Conservation (phyloP, 495 filamentous ascomycete genomes). For the Penicillium diatomitis region DNA sequence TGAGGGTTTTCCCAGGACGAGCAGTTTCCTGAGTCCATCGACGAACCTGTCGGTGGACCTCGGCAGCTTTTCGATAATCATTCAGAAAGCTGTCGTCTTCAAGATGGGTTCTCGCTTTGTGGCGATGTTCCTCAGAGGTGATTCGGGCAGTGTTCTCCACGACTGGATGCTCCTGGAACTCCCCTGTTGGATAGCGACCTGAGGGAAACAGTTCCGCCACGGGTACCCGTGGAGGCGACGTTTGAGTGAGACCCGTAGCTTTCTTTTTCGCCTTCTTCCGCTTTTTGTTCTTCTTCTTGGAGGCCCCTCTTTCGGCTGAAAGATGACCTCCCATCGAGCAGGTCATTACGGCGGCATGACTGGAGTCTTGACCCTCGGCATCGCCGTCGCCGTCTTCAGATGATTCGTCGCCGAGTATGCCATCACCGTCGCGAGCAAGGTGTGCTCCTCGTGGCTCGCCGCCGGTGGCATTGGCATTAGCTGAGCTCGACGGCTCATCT, state of each 20-base stretch:
- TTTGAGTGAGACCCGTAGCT: conserved; percentile 31
- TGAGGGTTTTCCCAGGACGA: conserved; percentile 73
- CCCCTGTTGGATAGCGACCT: conserved; percentile 43
- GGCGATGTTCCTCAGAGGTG: conserved; percentile 49
- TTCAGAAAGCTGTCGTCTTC: conserved; percentile 48
- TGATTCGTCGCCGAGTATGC: conserved; percentile 17
- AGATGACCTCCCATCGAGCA: conserved; percentile 11
- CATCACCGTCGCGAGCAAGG: conserved; percentile 33
- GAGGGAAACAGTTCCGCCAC: conserved; percentile 42
- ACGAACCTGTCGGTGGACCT: conserved; percentile 75
- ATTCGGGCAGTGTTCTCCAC: conserved; percentile 46
- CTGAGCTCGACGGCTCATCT: conserved; percentile 18
- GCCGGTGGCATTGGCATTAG: conserved; percentile 34
- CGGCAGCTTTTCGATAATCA: conserved; percentile 53
- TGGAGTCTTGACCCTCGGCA: conserved; percentile 35
- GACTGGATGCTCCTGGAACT: conserved; percentile 38
- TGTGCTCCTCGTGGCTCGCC: conserved; percentile 27
- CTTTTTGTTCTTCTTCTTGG: conserved; percentile 42
- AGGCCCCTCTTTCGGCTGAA: conserved; percentile 1
- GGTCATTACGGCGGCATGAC: conserved; percentile 11
- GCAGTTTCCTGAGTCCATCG: conserved; percentile 72
- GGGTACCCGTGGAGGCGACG: conserved; percentile 46
- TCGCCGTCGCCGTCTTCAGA: conserved; percentile 42
- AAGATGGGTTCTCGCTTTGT: conserved; percentile 34
- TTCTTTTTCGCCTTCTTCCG: conserved; percentile 47